A percentile compares a stretch with the other conserved stretches of the same genome.
Conservation (phyloP, 2,329 filamentous ascomycete genomes). For the Epichloe festucae region DNA sequence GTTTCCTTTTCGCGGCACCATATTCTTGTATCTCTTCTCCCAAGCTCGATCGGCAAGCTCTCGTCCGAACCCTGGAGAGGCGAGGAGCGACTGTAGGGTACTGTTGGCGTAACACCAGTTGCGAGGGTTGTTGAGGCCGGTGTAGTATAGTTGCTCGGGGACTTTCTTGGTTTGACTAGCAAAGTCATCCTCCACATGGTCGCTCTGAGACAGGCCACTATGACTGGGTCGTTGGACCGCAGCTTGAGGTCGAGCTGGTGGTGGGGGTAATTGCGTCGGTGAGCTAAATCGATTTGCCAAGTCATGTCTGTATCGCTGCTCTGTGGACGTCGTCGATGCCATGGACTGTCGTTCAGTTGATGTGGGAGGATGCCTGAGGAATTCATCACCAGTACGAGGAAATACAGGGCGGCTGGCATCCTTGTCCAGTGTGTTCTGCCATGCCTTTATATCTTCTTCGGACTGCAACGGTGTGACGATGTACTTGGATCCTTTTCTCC, state of each 20-base stretch:
- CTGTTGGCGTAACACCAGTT: conserved; percentile 89
- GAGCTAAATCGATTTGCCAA: conserved; percentile 24
- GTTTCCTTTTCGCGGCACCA: conserved; percentile 48
- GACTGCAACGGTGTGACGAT: conserved; percentile 56
- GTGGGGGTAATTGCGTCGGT: conserved; percentile 35
- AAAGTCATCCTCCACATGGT: conserved; percentile 22
- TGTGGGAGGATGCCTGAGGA: conserved; percentile 68
- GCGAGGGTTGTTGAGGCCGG: conserved; percentile 68
- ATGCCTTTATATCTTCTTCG: conserved; percentile 70
- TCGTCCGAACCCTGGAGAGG: conserved; percentile 55
- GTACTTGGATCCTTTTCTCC: conserved; percentile 30
- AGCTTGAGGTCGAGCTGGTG: conserved; percentile 55
- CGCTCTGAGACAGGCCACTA: conserved; percentile 49
- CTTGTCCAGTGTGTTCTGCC: conserved; percentile 62
- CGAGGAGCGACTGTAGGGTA: conserved; percentile 71
- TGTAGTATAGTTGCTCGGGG: conserved; percentile 27
- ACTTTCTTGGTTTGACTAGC: conserved; percentile 26
- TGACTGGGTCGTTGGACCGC: conserved; percentile 62
- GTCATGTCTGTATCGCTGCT: conserved; percentile 15
- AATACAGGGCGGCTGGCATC: conserved; percentile 46
- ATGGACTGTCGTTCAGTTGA: conserved; percentile 49
- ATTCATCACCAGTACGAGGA: conserved; percentile 67
- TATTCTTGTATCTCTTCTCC: conserved; percentile 47
- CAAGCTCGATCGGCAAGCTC: conserved; percentile 46
- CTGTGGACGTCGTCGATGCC: conserved; percentile 26